phyloP scores from a whole-genome alignment of 495 filamentous ascomycete species.

The Gamarada debralockiae region DNA sequence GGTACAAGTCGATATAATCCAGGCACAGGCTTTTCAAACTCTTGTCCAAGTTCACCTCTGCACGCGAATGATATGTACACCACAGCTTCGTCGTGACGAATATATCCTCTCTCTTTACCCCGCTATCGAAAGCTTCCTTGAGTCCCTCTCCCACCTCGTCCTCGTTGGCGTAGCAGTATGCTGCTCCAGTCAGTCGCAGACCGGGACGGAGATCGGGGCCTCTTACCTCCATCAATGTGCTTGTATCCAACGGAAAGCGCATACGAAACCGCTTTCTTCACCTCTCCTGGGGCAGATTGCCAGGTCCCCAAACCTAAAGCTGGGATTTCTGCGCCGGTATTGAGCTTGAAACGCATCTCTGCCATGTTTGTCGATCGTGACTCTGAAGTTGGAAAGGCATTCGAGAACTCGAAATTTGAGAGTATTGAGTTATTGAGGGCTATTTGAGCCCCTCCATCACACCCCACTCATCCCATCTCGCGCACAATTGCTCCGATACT shows the following conservation, averaged over 20 bases:
- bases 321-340: conserved; percentile 72
- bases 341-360: conserved; percentile 60
- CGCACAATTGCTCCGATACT: too few relatives aligned
- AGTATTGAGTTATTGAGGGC: too few relatives aligned
- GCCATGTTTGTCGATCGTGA: conserved; percentile 44
- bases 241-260: conserved; percentile 62
- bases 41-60: conserved; percentile 64
- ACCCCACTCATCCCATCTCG: too few relatives aligned
- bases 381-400: too few relatives aligned
- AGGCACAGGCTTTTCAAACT: conserved; percentile 67
- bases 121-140: conserved; percentile 59
- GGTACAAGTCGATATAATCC: conserved; percentile 79
- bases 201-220: not conserved
- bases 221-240: conserved; percentile 51
- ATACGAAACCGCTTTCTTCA: conserved; percentile 46
- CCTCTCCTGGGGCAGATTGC: conserved; percentile 65
- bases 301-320: conserved; percentile 75
- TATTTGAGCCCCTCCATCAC: too few relatives aligned
- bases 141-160: conserved; percentile 52
- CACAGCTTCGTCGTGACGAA: conserved; percentile 85
- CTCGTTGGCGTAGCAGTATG: conserved; percentile 59
- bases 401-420: too few relatives aligned
- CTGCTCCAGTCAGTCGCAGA: conserved; percentile 1
- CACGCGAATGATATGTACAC: conserved; percentile 69
- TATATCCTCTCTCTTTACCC: conserved; percentile 70